These are phyloP conservation scores for Aspergillus steynii DNA, from an alignment of 495 filamentous ascomycete species.

Conservation along the genomic window DNA sequence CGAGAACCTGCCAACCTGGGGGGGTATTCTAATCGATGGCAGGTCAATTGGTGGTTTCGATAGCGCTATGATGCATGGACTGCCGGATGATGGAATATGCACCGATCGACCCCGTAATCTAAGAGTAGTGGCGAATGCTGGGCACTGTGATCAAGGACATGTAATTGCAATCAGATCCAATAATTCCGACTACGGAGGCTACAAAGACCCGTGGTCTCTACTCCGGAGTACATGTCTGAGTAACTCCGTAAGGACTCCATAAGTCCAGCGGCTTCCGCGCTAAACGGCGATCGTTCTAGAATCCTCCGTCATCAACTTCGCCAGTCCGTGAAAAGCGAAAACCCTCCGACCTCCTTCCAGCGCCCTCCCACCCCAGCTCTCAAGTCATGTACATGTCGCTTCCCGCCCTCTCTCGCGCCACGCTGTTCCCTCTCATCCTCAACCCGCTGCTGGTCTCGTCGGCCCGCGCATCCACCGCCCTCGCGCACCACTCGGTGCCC, in stretches of 20 bases:
- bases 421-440: constrained; percentile 30
- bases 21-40: constrained; percentile 33
- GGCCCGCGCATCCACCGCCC: constrained; percentile 8
- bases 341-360: constrained; percentile 3
- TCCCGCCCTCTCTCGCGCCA: constrained; percentile 21
- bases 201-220: too few species aligned
- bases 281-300: constrained; percentile 29
- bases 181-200: too few species aligned
- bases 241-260: too few species aligned
- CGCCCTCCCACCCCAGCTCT: constrained; percentile 1
- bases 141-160: too few species aligned
- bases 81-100: too few species aligned
- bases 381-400: constrained; percentile 13
- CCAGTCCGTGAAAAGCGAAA: neutral
- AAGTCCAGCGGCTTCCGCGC: neutral
- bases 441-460: constrained; percentile 16
- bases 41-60: constrained; percentile 95
- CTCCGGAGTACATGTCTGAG: too few species aligned
- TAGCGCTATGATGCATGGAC: constrained; percentile 22
- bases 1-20: constrained; percentile 1
- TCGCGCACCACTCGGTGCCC: neutral
- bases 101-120: too few species aligned
- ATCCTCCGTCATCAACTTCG: constrained; percentile 16
- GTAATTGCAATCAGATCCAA: too few species aligned
- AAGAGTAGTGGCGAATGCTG: too few species aligned